These are phyloP conservation scores for Pestalotiopsis sp. DNA, from an alignment of 2,329 filamentous ascomycete genomes.

Conservation along the genomic window DNA sequence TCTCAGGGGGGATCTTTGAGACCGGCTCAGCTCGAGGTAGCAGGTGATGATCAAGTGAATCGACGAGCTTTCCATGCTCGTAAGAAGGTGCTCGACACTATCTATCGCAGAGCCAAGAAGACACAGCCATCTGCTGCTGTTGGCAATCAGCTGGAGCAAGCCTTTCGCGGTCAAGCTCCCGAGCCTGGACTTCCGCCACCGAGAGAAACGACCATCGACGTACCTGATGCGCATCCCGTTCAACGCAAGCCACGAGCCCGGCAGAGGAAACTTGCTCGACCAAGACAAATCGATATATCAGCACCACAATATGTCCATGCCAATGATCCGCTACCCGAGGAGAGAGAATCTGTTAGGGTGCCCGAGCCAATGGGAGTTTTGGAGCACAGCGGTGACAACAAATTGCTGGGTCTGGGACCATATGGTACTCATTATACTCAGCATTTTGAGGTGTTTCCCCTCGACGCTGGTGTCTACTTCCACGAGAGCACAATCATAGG, in stretches of 20 bases:
- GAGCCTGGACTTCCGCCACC: conserved; percentile 14
- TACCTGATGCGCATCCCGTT: conserved; percentile 13
- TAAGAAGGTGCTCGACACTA: conserved; percentile 57
- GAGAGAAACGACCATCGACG: conserved; percentile 10
- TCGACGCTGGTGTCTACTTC: conserved; percentile 59
- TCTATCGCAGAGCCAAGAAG: conserved; percentile 49
- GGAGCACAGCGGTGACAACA: conserved; percentile 29
- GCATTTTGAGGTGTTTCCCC: conserved; percentile 65
- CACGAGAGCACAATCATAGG: conserved; percentile 63
- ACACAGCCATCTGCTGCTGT: conserved; percentile 22
- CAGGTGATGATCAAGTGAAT: conserved; percentile 36
- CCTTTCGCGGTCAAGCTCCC: conserved; percentile 29
- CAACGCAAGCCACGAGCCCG: conserved; percentile 17
- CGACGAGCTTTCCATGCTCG: conserved; percentile 48
- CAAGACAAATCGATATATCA: conserved; percentile 48
- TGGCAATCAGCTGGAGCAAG: conserved; percentile 39
- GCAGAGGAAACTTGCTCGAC: conserved; percentile 46
- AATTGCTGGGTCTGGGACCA: conserved; percentile 58
- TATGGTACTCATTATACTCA: conserved; percentile 64
- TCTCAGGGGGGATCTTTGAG: conserved; percentile 30
- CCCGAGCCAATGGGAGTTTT: conserved; percentile 21
- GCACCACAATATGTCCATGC: conserved; percentile 57
- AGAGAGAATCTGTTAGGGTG: conserved; percentile 23
- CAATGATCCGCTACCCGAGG: conserved; percentile 51
- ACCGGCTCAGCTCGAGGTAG: conserved; percentile 60